Percentiles rank a stretch among this genome's conserved stretches.
Conservation (phyloP, 768 basidiomycete species). For the Tephrocybe rancida region DNA sequence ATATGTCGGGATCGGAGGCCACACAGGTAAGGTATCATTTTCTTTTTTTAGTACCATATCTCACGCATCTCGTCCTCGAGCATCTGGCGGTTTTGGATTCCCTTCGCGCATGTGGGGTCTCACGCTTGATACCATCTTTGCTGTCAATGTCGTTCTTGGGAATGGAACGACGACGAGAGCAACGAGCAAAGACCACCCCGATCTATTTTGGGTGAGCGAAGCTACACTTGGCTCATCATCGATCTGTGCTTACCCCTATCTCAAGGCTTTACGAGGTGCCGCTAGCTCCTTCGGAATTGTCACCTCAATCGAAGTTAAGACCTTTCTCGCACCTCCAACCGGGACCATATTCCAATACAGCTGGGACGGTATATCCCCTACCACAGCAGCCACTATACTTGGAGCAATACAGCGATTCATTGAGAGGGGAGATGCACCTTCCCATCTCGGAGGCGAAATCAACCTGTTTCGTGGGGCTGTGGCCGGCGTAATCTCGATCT, state of each 20-base stretch:
- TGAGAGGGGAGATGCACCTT: constrained; percentile 27
- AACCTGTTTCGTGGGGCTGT: constrained; percentile 29
- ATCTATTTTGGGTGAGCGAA: constrained; percentile 40
- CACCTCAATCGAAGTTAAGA: constrained; percentile 15
- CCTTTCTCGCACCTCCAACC: constrained; percentile 18
- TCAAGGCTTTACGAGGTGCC: constrained; percentile 8
- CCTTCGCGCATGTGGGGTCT: constrained; percentile 52
- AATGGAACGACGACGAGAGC: constrained; percentile 43
- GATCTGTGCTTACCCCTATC: not conserved
- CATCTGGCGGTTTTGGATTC: constrained; percentile 52
- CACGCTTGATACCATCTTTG: constrained; percentile 44
- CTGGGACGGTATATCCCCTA: constrained; percentile 34
- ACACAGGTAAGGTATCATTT: constrained; percentile 31
- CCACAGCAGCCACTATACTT: constrained; percentile 30
- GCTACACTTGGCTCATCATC: too few species aligned
- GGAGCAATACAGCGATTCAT: constrained; percentile 36
- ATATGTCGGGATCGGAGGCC: constrained; percentile 53
- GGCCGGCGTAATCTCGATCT: constrained; percentile 28
- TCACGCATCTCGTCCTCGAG: constrained; percentile 18
- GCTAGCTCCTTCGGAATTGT: constrained; percentile 21
- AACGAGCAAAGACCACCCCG: constrained; percentile 35
- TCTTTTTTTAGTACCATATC: not conserved
- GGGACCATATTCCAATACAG: constrained; percentile 26
- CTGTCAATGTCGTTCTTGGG: constrained; percentile 45
- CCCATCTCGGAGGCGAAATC: constrained; percentile 36